Evolutionary conservation across 202 grass and related monocot genomes (phyloP).

Genomic region (Dendrocalamus latiflorus): DNA sequence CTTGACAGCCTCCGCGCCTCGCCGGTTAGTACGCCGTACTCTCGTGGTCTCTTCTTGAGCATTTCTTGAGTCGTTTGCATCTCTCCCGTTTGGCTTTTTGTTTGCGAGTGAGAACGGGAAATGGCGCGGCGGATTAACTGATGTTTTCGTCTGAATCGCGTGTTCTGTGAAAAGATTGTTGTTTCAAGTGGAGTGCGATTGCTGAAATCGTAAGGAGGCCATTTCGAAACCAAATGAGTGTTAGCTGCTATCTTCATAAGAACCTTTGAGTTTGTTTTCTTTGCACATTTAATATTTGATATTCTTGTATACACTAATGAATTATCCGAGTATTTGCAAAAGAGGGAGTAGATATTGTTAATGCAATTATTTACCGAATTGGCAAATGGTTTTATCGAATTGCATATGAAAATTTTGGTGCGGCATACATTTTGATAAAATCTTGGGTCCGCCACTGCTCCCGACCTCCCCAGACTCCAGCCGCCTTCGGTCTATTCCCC

Average conservation of each 20-base stretch:
- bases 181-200: not conserved
- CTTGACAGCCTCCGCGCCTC: slow-evolving; percentile 49
- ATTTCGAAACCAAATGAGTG: not conserved
- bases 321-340: too few species aligned
- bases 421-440: too few species aligned
- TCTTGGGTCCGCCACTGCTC: too few species aligned
- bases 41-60: not conserved
- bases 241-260: not conserved
- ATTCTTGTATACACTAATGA: too few species aligned
- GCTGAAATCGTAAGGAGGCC: not conserved
- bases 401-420: too few species aligned
- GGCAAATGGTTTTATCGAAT: too few species aligned
- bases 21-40: not conserved
- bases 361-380: too few species aligned
- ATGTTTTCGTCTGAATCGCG: not conserved
- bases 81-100: not conserved
- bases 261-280: too few species aligned
- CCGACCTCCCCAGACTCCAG: too few species aligned
- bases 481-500: too few species aligned
- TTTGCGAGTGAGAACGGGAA: not conserved
- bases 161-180: not conserved
- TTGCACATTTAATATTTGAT: too few species aligned
- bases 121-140: not conserved
- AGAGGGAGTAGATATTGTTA: too few species aligned
- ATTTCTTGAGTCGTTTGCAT: not conserved